Base-by-base conservation (phyloP, 169 alveolate species). In the Babesia ovis region DNA sequence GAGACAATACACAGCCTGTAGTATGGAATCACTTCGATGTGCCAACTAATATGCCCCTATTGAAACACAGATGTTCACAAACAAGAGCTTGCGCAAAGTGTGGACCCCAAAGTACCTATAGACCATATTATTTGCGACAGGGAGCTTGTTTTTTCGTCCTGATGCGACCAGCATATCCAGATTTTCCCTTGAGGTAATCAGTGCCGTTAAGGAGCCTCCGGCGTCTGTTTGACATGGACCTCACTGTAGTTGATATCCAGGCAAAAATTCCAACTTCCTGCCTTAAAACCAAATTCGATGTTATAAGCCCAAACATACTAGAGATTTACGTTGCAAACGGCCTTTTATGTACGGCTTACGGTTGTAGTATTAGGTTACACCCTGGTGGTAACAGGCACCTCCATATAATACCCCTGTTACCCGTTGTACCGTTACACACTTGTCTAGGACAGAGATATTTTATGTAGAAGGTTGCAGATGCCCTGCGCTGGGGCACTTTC, bases 161-260 rank as follows among this genome's bases (percentile, higher is more conserved):
- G 55, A 89, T 62, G 45, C 93, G 55, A 18, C 93, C 93, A 39
- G 91, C 93, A 73, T 89, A 89, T 14, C 93, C 93, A 34, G 93
- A 83, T 58, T 89, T 89, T 37, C 83, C 39, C 59, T 86, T 84
- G 35, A 89, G 64, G 74, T 89, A 89, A 54, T 89, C 91, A 16
- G 92, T 85, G 53, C 93, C 93, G 69, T 89, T 89, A 70, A 89
- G 81, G 43, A 77, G 68, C 68, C 89, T 75, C 54, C 93, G 80
- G 39, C 90, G 83, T 45, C 92, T 23, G 55, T 89, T 86, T 25
- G 93, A 89, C 59, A 89, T 70, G 55, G 43, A 83, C 45, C 91
- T 23, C 22, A 67, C 27, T 6, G 68, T 8, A 11, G 31, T 29
- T 1, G 6, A 20, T 20, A 48, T 68, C 83, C 75, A 48, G 12